phyloP scores from a whole-genome alignment of 108 stramenopile species.

The Tribonema minus region DNA sequence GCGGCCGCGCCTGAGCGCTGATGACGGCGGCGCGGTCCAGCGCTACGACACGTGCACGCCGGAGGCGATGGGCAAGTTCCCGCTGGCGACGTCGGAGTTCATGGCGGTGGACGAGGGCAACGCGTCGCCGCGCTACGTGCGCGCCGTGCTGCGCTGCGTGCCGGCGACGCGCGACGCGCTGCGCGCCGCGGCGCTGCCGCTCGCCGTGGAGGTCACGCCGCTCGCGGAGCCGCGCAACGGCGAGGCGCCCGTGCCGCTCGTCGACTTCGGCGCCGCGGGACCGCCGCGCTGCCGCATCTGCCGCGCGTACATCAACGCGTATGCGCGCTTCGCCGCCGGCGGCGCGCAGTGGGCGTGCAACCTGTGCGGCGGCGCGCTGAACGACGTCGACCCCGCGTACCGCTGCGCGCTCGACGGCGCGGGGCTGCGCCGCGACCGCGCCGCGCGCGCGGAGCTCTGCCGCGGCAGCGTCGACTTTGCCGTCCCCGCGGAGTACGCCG shows the following conservation, averaged over 20 bases:
- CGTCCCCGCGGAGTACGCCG: conserved; percentile 22
- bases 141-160: no score
- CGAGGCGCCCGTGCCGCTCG: conserved; percentile 9
- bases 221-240: conserved; percentile 15
- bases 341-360: conserved; percentile 44
- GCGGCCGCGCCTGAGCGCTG: no score
- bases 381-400: conserved; percentile 18
- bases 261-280: conserved; percentile 30
- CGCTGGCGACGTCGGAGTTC: no score
- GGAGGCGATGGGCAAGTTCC: no score
- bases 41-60: no score
- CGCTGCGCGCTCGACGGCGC: conserved; percentile 25
- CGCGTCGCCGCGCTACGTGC: no score
- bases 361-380: conserved; percentile 33
- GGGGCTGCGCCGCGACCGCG: conserved; percentile 25
- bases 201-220: conserved; percentile 27
- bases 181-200: conserved; percentile 3
- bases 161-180: no score
- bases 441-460: conserved; percentile 35
- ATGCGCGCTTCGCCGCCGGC: conserved; percentile 8
- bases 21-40: no score
- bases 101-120: no score
- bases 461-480: conserved; percentile 37
- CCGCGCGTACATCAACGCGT: conserved; percentile 44
- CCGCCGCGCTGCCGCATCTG: conserved; percentile 35